Base-by-base conservation (phyloP, 2,329 filamentous ascomycete species). In the Cercospora sp. region DNA sequence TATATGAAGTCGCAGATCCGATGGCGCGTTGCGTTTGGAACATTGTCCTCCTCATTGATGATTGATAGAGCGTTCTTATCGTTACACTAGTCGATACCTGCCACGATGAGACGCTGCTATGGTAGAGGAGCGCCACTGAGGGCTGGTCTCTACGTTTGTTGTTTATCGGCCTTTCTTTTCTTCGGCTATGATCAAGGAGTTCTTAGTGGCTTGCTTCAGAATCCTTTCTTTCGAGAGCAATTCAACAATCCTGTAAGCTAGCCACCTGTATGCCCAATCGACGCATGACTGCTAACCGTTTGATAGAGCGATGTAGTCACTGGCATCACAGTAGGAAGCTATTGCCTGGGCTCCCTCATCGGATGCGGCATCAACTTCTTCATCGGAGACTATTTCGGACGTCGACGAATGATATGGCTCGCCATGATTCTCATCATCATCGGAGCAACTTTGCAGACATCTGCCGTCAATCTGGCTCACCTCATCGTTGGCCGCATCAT, bases 261-360 rank as follows among this genome's bases (percentile, higher is more conserved):
- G 26, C 7, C 5, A 13, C 7, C n/a, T 18, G 16, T 1, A 24
- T 12, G 10, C 8, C 45, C 5, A 13, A 24, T 16, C 6, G 1
- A 51, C 18, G 21, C 10, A 26, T 18, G 12, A 51, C 24, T 21
- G 18, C 58, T 62, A 18, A 66, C 7, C 8, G n/a, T 8, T 16
- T 37, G 8, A 18, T 6, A 63, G 65, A 70, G 59, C 51, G 62
- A 58, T 60, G 68, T 67, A 24, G 70, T 65, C n/a, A 69, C 65
- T 28, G 78, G 78, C 6, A 80, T 80, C 66, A 80, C 79, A 9
- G 79, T 80, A 1, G 78, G 78, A 2, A 84, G 87, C 61, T 88
- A 88, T 74, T 85, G 87, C 37, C 80, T 89, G 32, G 86, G 86
- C 12, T 88, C 86, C 74, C 88, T 89, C 75, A 77, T 88, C 60